These are phyloP conservation scores for Nigrospora oryzae DNA, from an alignment of 2,329 filamentous ascomycete species.

Conservation along the genomic window DNA sequence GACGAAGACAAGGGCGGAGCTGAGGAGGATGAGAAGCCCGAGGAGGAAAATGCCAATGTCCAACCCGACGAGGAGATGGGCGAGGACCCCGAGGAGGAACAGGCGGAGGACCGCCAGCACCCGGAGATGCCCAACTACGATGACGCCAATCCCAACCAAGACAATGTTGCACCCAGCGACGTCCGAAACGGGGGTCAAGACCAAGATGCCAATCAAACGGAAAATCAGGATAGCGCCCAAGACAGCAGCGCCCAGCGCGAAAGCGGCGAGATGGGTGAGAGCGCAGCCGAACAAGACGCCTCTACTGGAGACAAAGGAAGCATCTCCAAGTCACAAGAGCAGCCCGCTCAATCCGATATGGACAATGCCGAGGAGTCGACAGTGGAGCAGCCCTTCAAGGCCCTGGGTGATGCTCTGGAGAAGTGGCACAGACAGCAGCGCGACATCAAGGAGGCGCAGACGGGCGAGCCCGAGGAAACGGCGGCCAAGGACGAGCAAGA, in stretches of 20 bases:
- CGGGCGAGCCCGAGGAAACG: constrained; percentile 42
- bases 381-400: constrained; percentile 72
- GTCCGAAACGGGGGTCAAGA: constrained; percentile 57
- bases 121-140: constrained; percentile 23
- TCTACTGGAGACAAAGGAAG: constrained; percentile 55
- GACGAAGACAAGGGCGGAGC: constrained; percentile 46
- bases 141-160: constrained; percentile 42
- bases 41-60: constrained; percentile 19
- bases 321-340: constrained; percentile 37
- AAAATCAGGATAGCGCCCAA: constrained; percentile 53
- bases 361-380: constrained; percentile 30
- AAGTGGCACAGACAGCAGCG: constrained; percentile 84
- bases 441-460: constrained; percentile 62
- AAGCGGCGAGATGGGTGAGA: constrained; percentile 57
- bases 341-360: constrained; percentile 32
- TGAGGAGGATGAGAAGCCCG: constrained; percentile 40
- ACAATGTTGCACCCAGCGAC: constrained; percentile 57
- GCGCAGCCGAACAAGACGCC: constrained; percentile 54
- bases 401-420: constrained; percentile 86
- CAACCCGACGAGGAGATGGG: constrained; percentile 25
- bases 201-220: constrained; percentile 52
- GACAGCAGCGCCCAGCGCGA: constrained; percentile 56
- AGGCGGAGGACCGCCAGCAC: constrained; percentile 21
- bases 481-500: constrained; percentile 39
- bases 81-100: constrained; percentile 19